Base-by-base conservation (phyloP, 2,329 filamentous ascomycete genomes). In the Zelopaecilomyces penicillatus region DNA sequence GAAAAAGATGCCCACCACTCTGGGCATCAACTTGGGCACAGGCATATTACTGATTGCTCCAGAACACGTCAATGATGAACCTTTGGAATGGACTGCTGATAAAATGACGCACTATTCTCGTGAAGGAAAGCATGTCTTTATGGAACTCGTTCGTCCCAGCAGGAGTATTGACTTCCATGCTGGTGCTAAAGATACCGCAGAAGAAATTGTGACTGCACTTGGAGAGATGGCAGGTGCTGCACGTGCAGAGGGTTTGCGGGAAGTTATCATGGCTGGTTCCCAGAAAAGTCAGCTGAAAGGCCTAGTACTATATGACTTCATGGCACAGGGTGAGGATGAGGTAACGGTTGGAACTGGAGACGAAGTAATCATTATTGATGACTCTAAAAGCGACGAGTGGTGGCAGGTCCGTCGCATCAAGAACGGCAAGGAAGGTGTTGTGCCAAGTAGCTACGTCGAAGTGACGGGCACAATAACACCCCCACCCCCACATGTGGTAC, bases 151-250 rank as follows among this genome's bases (percentile, higher is more conserved):
- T 42, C 76, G 84, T 43, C 93, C 93, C 5, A 95, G 87, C 66
- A 96, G 91, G 69, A 96, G 89, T 62, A 75, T 96, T 46, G 93
- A 98, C 66, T 94, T 98, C 54, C 93, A 98, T 63, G 94, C 93
- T 12, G 93, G 93, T 37, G 89, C 90, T 38, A 98, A 97, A 66
- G 93, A 97, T 64, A 96, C 91, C 5, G 93, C 93, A 5, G 82
- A 90, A 53, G 91, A 97, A 65, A 97, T 98, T 58, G 87, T 95
- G 30, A 76, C 80, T 46, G 85, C 85, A 42, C 75, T 98, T 33
- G 89, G 90, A 43, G 93, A 98, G 61, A 76, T 98, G 50, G 83
- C 90, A 11, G 93, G 91, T 32, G 88, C 86, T 32, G 81, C 86
- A 37, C 81, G 83, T 53, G 88, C 87, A n/a, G 87, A 87, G 60